phyloP scores from a whole-genome alignment of 1,284 basidiomycete genomes.

The Phellinidium pouzarii region DNA sequence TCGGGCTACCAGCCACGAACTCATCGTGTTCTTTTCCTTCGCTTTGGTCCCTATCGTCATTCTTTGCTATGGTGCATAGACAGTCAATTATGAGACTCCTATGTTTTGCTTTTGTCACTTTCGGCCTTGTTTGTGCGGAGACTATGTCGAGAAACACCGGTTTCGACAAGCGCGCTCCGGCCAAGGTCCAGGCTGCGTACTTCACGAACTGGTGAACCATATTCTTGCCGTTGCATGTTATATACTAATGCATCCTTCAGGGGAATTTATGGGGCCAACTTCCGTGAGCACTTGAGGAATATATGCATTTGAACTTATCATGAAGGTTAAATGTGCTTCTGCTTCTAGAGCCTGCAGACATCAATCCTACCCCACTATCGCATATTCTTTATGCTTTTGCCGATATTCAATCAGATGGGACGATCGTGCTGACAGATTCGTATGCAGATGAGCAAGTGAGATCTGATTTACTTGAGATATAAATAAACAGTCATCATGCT shows the following conservation, averaged over 20 bases:
- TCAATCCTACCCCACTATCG: slow-evolving; percentile 50
- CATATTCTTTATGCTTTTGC: slow-evolving; percentile 87
- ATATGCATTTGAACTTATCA: too few species aligned
- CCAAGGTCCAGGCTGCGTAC: slow-evolving; percentile 54
- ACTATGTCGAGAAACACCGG: slow-evolving; percentile 27
- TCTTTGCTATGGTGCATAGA: not conserved
- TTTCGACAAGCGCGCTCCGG: slow-evolving; percentile 40
- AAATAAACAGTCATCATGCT: slow-evolving; percentile 4
- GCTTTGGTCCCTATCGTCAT: not conserved
- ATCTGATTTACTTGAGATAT: slow-evolving; percentile 4
- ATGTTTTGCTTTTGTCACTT: not conserved
- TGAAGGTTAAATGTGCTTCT: too few species aligned
- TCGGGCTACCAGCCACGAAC: too few species aligned
- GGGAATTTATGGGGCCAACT: slow-evolving; percentile 82
- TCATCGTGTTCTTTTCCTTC: not conserved
- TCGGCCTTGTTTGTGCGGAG: slow-evolving; percentile 3
- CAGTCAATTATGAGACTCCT: not conserved
- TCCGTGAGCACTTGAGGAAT: slow-evolving; percentile 48
- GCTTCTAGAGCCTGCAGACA: slow-evolving; percentile 56
- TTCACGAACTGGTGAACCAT: slow-evolving; percentile 54
- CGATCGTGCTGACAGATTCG: slow-evolving; percentile 65
- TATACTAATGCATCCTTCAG: slow-evolving; percentile 31
- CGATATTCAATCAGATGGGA: slow-evolving; percentile 65
- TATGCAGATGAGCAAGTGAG: slow-evolving; percentile 79
- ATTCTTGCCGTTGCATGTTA: slow-evolving; percentile 9